These are phyloP conservation scores for Xylaria sp. DNA, from an alignment of 2,329 filamentous ascomycete genomes.

Conservation along the genomic window DNA sequence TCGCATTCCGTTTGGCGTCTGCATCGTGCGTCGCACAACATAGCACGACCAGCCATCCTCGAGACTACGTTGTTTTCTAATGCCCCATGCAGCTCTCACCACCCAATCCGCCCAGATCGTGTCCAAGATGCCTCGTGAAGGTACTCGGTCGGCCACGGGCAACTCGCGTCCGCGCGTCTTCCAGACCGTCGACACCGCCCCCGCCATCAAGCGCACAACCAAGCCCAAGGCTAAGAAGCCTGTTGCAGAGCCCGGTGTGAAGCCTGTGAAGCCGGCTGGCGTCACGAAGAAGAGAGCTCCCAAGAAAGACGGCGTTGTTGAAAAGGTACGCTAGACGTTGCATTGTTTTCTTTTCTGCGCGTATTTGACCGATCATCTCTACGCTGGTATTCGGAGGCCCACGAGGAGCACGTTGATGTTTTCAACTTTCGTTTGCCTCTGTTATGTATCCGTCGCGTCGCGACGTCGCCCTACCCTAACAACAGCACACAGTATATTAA, in stretches of 20 bases:
- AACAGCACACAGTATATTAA: neutral
- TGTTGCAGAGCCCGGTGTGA: conserved; percentile 35
- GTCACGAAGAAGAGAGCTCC: conserved; percentile 49
- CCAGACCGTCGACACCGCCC: conserved; percentile 58
- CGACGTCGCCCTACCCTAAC: neutral
- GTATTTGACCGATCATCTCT: neutral
- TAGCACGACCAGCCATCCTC: conserved; percentile 14
- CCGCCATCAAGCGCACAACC: conserved; percentile 55
- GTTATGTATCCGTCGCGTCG: neutral
- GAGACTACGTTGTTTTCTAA: conserved; percentile 42
- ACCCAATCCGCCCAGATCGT: conserved; percentile 14
- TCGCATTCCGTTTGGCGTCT: conserved; percentile 47
- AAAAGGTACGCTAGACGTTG: conserved; percentile 43
- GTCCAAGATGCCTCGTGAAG: conserved; percentile 59
- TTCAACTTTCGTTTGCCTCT: neutral
- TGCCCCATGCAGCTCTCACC: conserved; percentile 37
- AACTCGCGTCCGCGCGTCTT: conserved; percentile 64
- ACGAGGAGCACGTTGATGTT: neutral
- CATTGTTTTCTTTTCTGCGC: neutral
- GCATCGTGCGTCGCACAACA: conserved; percentile 41
- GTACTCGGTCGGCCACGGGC: conserved; percentile 63
- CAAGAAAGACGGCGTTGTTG: conserved; percentile 48
- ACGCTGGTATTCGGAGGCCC: neutral
- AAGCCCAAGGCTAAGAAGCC: conserved; percentile 47
- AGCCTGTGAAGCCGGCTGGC: conserved; percentile 47